A percentile compares a stretch with the other conserved stretches of the same genome.
Conservation (phyloP, 805 yeast genomes). For the Zygosaccharomyces lentus region DNA sequence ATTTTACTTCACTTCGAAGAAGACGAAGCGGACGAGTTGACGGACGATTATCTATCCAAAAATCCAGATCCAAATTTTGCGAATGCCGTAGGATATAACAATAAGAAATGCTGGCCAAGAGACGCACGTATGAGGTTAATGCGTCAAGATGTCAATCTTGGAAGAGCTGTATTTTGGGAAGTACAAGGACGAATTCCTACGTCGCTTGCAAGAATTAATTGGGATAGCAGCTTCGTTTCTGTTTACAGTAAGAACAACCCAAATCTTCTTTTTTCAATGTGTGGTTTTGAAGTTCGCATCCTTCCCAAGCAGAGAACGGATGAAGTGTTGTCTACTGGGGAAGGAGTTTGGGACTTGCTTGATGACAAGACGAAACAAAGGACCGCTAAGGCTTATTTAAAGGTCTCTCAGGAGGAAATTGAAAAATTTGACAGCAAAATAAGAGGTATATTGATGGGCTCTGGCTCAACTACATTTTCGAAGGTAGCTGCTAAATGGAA, state of each 20-base stretch:
- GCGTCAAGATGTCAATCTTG: conserved; percentile 87
- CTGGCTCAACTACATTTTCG: conserved; percentile 93
- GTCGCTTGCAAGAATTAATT: conserved; percentile 64
- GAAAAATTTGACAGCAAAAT: conserved; percentile 77
- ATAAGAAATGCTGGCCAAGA: conserved; percentile 90
- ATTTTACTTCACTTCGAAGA: conserved; percentile 71
- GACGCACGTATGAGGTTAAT: conserved; percentile 87
- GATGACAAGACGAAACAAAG: conserved; percentile 71
- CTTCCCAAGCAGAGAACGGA: conserved; percentile 64
- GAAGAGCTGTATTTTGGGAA: conserved; percentile 92
- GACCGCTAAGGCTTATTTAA: conserved; percentile 81
- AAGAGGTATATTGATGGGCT: conserved; percentile 86
- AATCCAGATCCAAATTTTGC: conserved; percentile 93
- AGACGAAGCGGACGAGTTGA: conserved; percentile 69
- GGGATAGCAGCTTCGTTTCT: conserved; percentile 80
- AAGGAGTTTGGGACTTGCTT: conserved; percentile 88
- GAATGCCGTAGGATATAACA: conserved; percentile 78
- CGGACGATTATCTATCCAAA: conserved; percentile 71
- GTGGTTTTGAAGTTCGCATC: conserved; percentile 92
- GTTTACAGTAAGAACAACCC: conserved; percentile 91
- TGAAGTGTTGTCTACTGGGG: conserved; percentile 54
- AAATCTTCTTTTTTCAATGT: conserved; percentile 80
- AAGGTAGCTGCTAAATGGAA: conserved; percentile 96
- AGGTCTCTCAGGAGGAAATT: conserved; percentile 77
- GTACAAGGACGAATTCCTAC: conserved; percentile 72